These are phyloP conservation scores for Scleromitrula shiraiana DNA, from an alignment of 2,329 filamentous ascomycete species.

Conservation along the genomic window DNA sequence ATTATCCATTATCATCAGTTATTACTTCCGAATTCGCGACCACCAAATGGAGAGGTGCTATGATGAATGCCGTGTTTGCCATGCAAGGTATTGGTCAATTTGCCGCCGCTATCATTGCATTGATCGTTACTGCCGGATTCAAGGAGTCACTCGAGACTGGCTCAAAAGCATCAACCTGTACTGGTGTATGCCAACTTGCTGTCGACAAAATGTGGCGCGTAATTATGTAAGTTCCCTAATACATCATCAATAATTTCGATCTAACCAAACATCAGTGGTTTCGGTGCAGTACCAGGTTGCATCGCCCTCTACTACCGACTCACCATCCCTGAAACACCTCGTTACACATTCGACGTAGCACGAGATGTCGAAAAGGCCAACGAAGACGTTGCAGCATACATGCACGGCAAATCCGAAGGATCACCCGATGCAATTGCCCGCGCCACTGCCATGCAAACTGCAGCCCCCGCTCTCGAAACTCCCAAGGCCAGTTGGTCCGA, in stretches of 20 bases:
- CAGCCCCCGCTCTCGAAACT: too few species aligned
- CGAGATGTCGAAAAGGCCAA: constrained; percentile 67
- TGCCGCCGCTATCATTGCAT: constrained; percentile 63
- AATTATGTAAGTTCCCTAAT: constrained; percentile 42
- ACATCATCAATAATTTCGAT: neutral
- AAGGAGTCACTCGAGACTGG: constrained; percentile 51
- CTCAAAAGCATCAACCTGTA: constrained; percentile 46
- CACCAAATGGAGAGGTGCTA: constrained; percentile 76
- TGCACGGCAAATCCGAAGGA: constrained; percentile 54
- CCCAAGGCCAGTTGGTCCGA: constrained; percentile 67
- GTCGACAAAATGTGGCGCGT: constrained; percentile 86
- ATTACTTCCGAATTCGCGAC: constrained; percentile 85
- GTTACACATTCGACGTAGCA: constrained; percentile 79
- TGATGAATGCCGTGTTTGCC: constrained; percentile 81
- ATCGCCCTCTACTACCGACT: constrained; percentile 77
- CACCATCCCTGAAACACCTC: constrained; percentile 80
- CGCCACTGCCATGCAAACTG: constrained; percentile 46
- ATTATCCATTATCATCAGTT: constrained; percentile 75
- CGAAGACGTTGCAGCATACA: constrained; percentile 66
- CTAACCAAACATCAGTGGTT: constrained; percentile 38
- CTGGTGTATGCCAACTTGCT: constrained; percentile 54
- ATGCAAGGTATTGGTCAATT: constrained; percentile 85
- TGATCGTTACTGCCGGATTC: constrained; percentile 68
- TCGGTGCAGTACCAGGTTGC: constrained; percentile 71
- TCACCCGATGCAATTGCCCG: constrained; percentile 59